Conservation (phyloP, 352 stramenopile genomes). For the Phytophthora kernoviae region DNA sequence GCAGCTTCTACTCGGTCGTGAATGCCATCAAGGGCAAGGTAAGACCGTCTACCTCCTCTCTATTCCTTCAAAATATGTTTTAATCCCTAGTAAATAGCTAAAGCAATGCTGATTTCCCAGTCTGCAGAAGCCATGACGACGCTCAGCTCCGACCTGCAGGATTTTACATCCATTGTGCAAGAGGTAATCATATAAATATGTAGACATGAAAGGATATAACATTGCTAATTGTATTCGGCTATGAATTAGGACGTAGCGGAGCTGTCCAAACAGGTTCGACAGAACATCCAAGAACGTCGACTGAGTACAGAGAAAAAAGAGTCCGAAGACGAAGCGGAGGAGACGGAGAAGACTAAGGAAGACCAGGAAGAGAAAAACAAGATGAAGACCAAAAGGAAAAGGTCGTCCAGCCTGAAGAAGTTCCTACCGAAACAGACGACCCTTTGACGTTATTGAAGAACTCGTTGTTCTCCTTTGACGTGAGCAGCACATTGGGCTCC, state of each 20-base stretch:
- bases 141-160: slow-evolving; percentile 73
- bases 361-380: slow-evolving; percentile 9
- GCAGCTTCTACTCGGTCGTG: slow-evolving; percentile 54
- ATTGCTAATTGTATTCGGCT: background rate
- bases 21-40: slow-evolving; percentile 53
- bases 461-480: slow-evolving; percentile 67
- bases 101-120: slow-evolving; percentile 20
- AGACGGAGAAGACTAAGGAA: slow-evolving; percentile 12
- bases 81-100: background rate
- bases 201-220: too few species aligned
- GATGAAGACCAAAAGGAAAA: slow-evolving; percentile 12
- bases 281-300: slow-evolving; percentile 51
- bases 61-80: background rate
- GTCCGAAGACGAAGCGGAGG: slow-evolving; percentile 21
- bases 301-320: slow-evolving; percentile 48
- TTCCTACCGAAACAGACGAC: slow-evolving; percentile 1
- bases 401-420: slow-evolving; percentile 8
- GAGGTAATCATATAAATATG: slow-evolving; percentile 27
- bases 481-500: slow-evolving; percentile 28
- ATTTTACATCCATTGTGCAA: slow-evolving; percentile 73
- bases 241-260: slow-evolving; percentile 54
- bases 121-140: slow-evolving; percentile 76
- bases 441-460: slow-evolving; percentile 29
- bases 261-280: slow-evolving; percentile 55
- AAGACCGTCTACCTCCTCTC: background rate